Evolutionary conservation across 116 monocot genomes (phyloP), one percentile per base, ranked within the genome.

Genomic region (Zostera marina): DNA sequence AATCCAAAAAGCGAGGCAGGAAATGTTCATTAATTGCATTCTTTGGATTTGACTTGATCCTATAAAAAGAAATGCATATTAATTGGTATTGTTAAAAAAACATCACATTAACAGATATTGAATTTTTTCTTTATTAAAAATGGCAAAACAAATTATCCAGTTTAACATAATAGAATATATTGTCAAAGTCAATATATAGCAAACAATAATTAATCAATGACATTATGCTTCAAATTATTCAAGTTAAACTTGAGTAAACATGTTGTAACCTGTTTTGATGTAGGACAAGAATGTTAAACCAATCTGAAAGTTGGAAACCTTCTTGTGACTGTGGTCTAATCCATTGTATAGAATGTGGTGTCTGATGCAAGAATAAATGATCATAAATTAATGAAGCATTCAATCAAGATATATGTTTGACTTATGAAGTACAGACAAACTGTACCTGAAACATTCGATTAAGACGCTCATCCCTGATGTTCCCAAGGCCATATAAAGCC

Each of bases 381-480:
- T 54, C 46, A n/a, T 44, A 12, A 19, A 48, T 24, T 42, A 32
- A 40, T 10, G 9, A 62, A 26, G 43, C 46, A 46, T 25, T 47
- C 47, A 46, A 11, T 32, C 32, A 32, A 32, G 32, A 32, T 32
- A 32, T 32, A 12, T n/a, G 13, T 14, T 32, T 5, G n/a, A n/a
- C n/a, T n/a, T n/a, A n/a, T n/a, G 24, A 15, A 8, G 11, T 42
- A 16, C 8, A 61, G 25, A 45, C 11, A 66, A 42, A 43, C 6
- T 4, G 47, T 53, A 99, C 99, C 99, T 99, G 99, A 87, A 99
- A 99, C 91, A 99, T 99, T 79, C 99, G 86, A 52, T 99, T 99
- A 39, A 99, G 81, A 32, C 99, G 73, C 41, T 99, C 99, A 77
- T 99, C 99, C 72, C 99, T 87, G 43, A 99, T 91, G 71, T 99